Conservation (phyloP, 2,329 filamentous ascomycete genomes). For the Epichloe coenophiala region DNA sequence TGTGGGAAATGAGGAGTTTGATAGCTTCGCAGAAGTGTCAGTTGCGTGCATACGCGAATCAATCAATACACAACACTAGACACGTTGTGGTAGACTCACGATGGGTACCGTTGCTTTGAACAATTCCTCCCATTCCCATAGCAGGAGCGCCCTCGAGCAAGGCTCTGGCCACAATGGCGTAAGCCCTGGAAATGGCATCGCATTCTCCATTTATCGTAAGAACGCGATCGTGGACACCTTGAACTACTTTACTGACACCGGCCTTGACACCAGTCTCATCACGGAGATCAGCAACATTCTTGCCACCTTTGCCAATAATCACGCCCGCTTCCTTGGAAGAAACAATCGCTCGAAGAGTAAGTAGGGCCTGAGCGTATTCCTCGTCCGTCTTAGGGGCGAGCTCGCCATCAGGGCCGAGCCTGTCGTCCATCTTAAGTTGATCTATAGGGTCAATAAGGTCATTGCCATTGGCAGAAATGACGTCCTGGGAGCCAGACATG, state of each 20-base stretch:
- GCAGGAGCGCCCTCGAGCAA: constrained; percentile 86
- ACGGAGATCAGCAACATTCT: constrained; percentile 93
- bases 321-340: constrained; percentile 98
- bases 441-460: constrained; percentile 49
- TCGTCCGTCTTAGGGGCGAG: constrained; percentile 83
- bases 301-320: constrained; percentile 96
- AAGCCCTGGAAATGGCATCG: constrained; percentile 80
- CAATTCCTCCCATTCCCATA: constrained; percentile 88
- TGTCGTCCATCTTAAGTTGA: constrained; percentile 52
- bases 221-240: constrained; percentile 92
- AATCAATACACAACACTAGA: neutral
- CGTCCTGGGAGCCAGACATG: constrained; percentile 53
- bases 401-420: constrained; percentile 61
- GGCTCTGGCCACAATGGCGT: constrained; percentile 82
- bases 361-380: constrained; percentile 83
- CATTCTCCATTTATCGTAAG: constrained; percentile 87
- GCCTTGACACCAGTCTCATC: constrained; percentile 97
- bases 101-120: constrained; percentile 81
- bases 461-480: constrained; percentile 42
- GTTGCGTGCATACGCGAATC: neutral
- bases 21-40: constrained; percentile 49
- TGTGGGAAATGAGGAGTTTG: constrained; percentile 96
- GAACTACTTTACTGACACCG: constrained; percentile 96
- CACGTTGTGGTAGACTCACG: constrained; percentile 39
- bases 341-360: constrained; percentile 93